Conservation (phyloP, 108 stramenopile species). For the Pseudonitzschia delicatissima region DNA sequence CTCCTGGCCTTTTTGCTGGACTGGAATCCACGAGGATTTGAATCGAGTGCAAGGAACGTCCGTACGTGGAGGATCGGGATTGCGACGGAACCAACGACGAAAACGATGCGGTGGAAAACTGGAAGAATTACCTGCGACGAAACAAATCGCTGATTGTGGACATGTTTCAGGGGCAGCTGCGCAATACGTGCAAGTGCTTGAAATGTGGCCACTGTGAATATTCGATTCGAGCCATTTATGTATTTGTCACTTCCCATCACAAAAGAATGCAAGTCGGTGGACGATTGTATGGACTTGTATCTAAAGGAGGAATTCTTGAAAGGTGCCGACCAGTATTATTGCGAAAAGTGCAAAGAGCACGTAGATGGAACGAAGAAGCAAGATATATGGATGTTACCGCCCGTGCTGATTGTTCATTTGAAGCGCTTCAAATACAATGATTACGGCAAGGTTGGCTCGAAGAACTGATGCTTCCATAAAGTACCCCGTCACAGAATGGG, state of each 20-base stretch:
- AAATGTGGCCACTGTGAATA: slow-evolving; percentile 61
- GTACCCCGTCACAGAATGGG: slow-evolving; percentile 62
- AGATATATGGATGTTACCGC: slow-evolving; percentile 90
- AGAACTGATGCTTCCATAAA: slow-evolving; percentile 61
- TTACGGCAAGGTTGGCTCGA: slow-evolving; percentile 51
- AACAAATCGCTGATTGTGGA: slow-evolving; percentile 91
- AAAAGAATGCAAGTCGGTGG: slow-evolving; percentile 41
- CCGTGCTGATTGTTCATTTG: slow-evolving; percentile 89
- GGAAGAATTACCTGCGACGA: slow-evolving; percentile 80
- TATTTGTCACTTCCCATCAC: slow-evolving; percentile 84
- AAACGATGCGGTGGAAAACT: slow-evolving; percentile 78
- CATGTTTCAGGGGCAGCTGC: slow-evolving; percentile 95
- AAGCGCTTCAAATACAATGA: slow-evolving; percentile 87
- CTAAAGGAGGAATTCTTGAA: slow-evolving; percentile 61
- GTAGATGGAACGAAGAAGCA: slow-evolving; percentile 82
- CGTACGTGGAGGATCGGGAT: slow-evolving; percentile 85
- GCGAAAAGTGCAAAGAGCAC: slow-evolving; percentile 76
- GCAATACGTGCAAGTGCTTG: slow-evolving; percentile 74
- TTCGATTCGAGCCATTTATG: slow-evolving; percentile 96
- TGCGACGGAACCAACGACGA: slow-evolving; percentile 80
- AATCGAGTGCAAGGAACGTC: slow-evolving; percentile 86
- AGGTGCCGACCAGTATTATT: slow-evolving; percentile 85
- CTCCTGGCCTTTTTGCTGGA: slow-evolving; percentile 83
- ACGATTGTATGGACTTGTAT: slow-evolving; percentile 77
- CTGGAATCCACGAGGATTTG: slow-evolving; percentile 92